phyloP scores from a whole-genome alignment of 2,329 filamentous ascomycete genomes.

The Byssochlamys sp. region DNA sequence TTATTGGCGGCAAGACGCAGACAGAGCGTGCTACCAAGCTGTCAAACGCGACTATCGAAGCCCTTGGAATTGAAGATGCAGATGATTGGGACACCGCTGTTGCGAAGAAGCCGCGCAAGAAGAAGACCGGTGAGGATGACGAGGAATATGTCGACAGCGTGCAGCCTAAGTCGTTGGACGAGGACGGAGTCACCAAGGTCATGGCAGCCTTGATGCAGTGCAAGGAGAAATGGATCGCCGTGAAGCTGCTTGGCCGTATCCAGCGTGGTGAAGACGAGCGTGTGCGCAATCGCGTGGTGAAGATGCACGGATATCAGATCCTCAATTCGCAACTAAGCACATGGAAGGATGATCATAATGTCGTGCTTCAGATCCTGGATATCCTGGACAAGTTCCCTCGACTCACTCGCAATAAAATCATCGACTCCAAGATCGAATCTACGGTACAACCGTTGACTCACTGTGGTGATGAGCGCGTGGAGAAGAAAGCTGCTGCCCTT shows the following conservation, averaged over 20 bases:
- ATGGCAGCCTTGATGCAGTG: conserved; percentile 96
- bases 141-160: conserved; percentile 91
- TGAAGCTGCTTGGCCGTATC: conserved; percentile 84
- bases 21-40: conserved; percentile 91
- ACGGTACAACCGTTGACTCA: conserved; percentile 60
- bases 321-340: conserved; percentile 75
- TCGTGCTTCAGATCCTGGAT: conserved; percentile 78
- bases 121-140: conserved; percentile 82
- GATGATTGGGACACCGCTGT: conserved; percentile 88
- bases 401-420: conserved; percentile 91
- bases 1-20: conserved; percentile 94
- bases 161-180: conserved; percentile 66
- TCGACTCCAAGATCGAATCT: conserved; percentile 86
- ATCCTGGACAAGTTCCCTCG: conserved; percentile 83
- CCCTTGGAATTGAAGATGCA: conserved; percentile 83
- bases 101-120: conserved; percentile 82
- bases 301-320: conserved; percentile 95
- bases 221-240: conserved; percentile 98
- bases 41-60: conserved; percentile 80
- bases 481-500: conserved; percentile 59
- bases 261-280: conserved; percentile 77
- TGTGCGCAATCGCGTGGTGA: conserved; percentile 77
- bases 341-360: conserved; percentile 81
- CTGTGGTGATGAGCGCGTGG: conserved; percentile 65
- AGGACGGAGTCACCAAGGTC: conserved; percentile 79